phyloP scores from a whole-genome alignment of 1,284 basidiomycete genomes.

The Puccinia triticina region DNA sequence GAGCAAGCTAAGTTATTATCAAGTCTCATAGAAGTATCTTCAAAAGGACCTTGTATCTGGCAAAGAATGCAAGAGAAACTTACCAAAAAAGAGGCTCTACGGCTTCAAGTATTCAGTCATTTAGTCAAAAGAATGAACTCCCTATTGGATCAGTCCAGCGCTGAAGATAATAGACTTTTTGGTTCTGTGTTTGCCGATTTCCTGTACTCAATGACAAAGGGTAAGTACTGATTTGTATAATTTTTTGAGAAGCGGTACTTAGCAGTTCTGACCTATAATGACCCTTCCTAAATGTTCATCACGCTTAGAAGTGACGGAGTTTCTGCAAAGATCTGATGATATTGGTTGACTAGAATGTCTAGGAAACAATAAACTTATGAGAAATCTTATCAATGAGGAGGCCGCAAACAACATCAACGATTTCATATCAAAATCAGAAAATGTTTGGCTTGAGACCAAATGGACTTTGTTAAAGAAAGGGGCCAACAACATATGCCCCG shows the following conservation, averaged over 20 bases:
- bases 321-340: neutral
- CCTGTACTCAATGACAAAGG: neutral
- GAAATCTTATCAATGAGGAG: conserved; percentile 10
- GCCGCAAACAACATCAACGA: conserved; percentile 10
- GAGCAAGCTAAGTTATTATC: conserved; percentile 2
- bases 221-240: neutral
- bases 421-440: neutral
- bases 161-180: neutral
- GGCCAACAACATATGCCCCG: neutral
- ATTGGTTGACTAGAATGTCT: neutral
- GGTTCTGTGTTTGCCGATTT: neutral
- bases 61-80: neutral
- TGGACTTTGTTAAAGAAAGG: neutral
- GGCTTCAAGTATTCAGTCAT: neutral
- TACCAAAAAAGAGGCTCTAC: neutral
- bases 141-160: neutral
- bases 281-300: neutral
- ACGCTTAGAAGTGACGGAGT: conserved; percentile 23
- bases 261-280: neutral
- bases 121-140: neutral
- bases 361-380: neutral
- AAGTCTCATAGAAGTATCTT: neutral
- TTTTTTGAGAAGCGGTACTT: neutral
- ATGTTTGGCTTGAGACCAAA: conserved; percentile 27
- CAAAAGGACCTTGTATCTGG: conserved; percentile 10